Conservation (phyloP, 2,329 filamentous ascomycete species). For the Macroventuria anomochaeta region DNA sequence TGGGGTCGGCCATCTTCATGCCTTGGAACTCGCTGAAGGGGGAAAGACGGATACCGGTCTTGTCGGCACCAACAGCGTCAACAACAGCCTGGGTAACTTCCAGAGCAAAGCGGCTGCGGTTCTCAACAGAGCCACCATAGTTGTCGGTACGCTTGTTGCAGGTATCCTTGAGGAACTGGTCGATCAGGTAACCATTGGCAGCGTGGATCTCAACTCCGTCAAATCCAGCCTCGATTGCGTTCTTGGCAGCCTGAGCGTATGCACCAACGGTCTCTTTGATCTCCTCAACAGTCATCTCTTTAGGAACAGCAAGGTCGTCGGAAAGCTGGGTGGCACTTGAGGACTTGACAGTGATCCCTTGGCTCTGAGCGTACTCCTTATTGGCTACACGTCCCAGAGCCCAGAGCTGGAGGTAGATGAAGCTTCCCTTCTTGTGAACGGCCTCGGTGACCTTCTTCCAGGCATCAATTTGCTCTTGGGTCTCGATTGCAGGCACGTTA, state of each 20-base stretch:
- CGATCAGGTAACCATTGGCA: slow-evolving; percentile 72
- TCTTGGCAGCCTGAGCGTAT: slow-evolving; percentile 54
- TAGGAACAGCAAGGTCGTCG: slow-evolving; percentile 54
- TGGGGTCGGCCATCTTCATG: slow-evolving; percentile 68
- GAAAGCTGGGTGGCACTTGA: slow-evolving; percentile 39
- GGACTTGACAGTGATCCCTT: slow-evolving; percentile 44
- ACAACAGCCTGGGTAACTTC: slow-evolving; percentile 61
- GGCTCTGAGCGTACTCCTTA: slow-evolving; percentile 43
- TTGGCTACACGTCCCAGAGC: slow-evolving; percentile 63
- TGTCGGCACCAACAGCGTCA: slow-evolving; percentile 62
- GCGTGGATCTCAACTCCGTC: slow-evolving; percentile 66
- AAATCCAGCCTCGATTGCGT: slow-evolving; percentile 60
- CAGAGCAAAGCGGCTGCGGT: slow-evolving; percentile 60
- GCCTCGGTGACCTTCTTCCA: slow-evolving; percentile 68
- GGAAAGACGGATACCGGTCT: slow-evolving; percentile 64
- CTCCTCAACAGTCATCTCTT: slow-evolving; percentile 49
- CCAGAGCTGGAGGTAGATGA: slow-evolving; percentile 69
- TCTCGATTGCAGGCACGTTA: slow-evolving; percentile 66
- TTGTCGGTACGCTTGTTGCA: slow-evolving; percentile 61
- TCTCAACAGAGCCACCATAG: slow-evolving; percentile 58
- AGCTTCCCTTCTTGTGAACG: slow-evolving; percentile 67
- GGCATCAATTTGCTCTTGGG: slow-evolving; percentile 53
- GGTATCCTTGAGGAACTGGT: slow-evolving; percentile 68
- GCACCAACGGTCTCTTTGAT: slow-evolving; percentile 48
- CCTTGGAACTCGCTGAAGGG: slow-evolving; percentile 68